phyloP scores from a whole-genome alignment of 2,329 filamentous ascomycete species.

The Phoma sp. region DNA sequence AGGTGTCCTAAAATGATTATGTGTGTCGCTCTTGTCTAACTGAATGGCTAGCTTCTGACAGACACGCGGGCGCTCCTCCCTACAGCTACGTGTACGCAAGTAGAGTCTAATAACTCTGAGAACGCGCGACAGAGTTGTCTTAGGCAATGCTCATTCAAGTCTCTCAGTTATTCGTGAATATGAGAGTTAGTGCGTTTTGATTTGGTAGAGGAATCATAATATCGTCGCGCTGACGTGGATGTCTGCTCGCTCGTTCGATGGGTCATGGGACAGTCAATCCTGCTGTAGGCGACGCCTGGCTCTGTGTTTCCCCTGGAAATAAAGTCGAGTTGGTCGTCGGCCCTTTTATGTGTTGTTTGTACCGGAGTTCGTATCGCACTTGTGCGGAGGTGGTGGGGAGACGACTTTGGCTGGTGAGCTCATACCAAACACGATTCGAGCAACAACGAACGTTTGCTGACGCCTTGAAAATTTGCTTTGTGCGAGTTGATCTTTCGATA shows the following conservation, averaged over 20 bases:
- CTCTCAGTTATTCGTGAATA: background rate
- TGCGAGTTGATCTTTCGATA: background rate
- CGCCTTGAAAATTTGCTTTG: background rate
- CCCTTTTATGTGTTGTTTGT: background rate
- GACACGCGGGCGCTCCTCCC: constrained; percentile 2
- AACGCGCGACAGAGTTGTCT: background rate
- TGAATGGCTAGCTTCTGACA: background rate
- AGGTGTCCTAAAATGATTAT: background rate
- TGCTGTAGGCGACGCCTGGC: too few relatives aligned
- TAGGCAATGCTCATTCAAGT: background rate
- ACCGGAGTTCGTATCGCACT: background rate
- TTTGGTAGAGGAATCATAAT: background rate
- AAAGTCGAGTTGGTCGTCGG: background rate
- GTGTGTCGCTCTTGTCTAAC: background rate
- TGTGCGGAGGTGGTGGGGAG: background rate
- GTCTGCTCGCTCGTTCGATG: background rate
- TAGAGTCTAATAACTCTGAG: constrained; percentile 11
- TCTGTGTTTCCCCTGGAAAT: background rate
- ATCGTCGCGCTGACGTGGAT: background rate
- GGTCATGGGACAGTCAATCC: background rate
- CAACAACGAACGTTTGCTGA: background rate
- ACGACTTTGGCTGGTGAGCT: background rate
- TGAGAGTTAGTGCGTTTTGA: background rate
- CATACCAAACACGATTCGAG: background rate
- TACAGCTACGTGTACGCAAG: constrained; percentile 3